Evolutionary conservation across 148 eudicot genomes (phyloP), one percentile per base, ranked within the genome.

Genomic region (Rhododendron henanense): DNA sequence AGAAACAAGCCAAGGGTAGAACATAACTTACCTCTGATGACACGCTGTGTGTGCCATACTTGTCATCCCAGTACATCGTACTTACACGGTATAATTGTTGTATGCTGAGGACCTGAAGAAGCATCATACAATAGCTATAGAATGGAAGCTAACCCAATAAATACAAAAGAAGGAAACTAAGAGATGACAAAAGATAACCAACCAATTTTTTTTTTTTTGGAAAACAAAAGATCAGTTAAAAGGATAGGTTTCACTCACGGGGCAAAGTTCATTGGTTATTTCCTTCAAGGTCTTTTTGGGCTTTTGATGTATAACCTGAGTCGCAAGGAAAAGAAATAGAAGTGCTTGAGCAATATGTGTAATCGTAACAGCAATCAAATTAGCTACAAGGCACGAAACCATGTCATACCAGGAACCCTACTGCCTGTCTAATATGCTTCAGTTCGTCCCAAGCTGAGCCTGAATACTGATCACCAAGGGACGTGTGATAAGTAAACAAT

Each of bases 11-110:
- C 31, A 41, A 78, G n/a, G 39, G 47, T 25, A n/a, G 15, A 35
- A 89, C 83, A 35, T n/a, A 86, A 88, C 96, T 91, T 93, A 97
- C 99, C 86, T 97, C 98, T 84, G 99, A 92, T 78, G 96, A 94
- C 31, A 97, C 98, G 47, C 93, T 94, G 84, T 92, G 96, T 37
- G 96, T 93, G 81, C 96, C 96, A 53, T 94, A 94, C 85, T 93
- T 97, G 93, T 95, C 99, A 82, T 97, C 99, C 99, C 99, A 97
- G 86, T 97, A 97, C 99, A 97, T 97, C 19, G 98, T 97, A 88
- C 99, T 97, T 78, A 97, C 94, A 87, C 99, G 92, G 88, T 97
- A 97, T 73, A 97, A 41, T 69, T 97, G 99, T 45, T 97, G 99
- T 88, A 97, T 92, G 90, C 99, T 97, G 81, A 97, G 94, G 69